Conservation (phyloP, 441 rosid species). For the Gossypium lobatum region DNA sequence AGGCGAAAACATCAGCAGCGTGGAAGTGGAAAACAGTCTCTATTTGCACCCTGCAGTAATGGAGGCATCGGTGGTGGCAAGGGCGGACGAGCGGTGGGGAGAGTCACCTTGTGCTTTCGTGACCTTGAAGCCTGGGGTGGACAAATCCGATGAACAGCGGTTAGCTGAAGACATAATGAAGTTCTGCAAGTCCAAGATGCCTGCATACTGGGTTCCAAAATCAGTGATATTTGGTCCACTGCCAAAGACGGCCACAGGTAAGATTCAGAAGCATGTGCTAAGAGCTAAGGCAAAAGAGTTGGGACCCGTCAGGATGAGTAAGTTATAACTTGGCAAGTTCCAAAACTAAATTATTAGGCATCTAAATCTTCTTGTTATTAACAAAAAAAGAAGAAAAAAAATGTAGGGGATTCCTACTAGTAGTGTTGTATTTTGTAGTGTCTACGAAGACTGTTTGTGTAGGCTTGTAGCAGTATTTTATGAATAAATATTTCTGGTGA, state of each 20-base stretch:
- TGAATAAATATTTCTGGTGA: no score
- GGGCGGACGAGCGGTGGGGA: conserved; percentile 49
- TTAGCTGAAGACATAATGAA: conserved; percentile 59
- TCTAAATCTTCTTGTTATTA: no score
- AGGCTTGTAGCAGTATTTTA: no score
- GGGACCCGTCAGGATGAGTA: conserved; percentile 62
- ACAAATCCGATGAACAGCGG: conserved; percentile 29
- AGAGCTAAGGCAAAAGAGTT: conserved; percentile 70
- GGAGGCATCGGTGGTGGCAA: conserved; percentile 84
- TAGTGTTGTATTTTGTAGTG: no score
- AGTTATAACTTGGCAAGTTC: conserved; percentile 28
- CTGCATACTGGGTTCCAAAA: conserved; percentile 80
- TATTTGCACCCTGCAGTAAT: conserved; percentile 69
- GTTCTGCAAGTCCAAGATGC: conserved; percentile 60
- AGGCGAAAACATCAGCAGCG: conserved; percentile 86
- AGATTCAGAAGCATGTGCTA: conserved; percentile 78
- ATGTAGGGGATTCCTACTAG: no score
- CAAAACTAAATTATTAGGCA: neutral
- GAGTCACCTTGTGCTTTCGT: conserved; percentile 53
- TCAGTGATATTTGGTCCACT: conserved; percentile 70
- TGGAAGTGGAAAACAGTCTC: conserved; percentile 63
- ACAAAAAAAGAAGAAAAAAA: no score
- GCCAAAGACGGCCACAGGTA: conserved; percentile 90
- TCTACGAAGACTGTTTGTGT: no score
- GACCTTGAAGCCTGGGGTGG: conserved; percentile 49